A percentile compares a stretch with the other conserved stretches of the same genome.
These are phyloP conservation scores for Ceratocystis cacaofunesta DNA, from an alignment of 2,329 filamentous ascomycete species.

Conservation along the genomic window DNA sequence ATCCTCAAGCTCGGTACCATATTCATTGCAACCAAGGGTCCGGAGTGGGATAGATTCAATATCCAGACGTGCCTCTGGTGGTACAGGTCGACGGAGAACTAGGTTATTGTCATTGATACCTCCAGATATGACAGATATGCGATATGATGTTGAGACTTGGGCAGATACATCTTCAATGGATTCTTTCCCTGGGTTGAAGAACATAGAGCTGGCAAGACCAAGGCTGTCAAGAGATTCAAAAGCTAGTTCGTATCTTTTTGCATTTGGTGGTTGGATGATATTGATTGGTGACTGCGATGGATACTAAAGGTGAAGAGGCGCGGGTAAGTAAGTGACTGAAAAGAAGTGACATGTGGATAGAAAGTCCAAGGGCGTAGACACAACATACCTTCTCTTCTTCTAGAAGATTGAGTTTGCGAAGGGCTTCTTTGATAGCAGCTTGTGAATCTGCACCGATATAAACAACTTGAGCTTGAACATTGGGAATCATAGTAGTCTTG, in stretches of 20 bases:
- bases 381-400: not conserved
- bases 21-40: not conserved
- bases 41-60: not conserved
- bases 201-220: not conserved
- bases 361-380: not conserved
- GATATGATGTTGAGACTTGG: not conserved
- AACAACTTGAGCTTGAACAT: not conserved
- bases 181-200: not conserved
- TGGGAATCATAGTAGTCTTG: not conserved
- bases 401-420: not conserved
- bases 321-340: no score
- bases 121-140: not conserved
- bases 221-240: not conserved
- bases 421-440: not conserved
- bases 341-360: not conserved
- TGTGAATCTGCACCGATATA: slow-evolving; percentile 2
- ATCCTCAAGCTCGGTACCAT: not conserved
- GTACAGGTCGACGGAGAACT: not conserved
- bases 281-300: not conserved
- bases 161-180: not conserved
- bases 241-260: not conserved
- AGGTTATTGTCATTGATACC: not conserved
- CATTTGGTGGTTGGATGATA: not conserved
- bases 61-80: not conserved
- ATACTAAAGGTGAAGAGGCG: not conserved